Base-by-base conservation (phyloP, 805 yeast genomes). In the Cephaloascus albidus region DNA sequence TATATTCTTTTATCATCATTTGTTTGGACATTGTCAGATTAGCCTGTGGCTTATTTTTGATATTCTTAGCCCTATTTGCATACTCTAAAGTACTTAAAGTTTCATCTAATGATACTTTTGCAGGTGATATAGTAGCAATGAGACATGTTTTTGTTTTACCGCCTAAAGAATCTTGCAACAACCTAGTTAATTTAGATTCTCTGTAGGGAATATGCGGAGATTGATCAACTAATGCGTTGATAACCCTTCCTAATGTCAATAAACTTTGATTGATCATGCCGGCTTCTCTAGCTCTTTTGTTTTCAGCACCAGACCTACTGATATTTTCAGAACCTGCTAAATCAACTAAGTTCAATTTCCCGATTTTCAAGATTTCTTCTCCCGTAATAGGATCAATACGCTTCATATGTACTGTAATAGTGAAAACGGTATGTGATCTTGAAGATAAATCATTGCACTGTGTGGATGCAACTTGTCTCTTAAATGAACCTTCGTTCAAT, bases 311-410 rank as follows among this genome's bases (percentile, higher is more conserved):
- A 0, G 96, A 85, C 50, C 87, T 68, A 45, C 68, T 74, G 39
- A 90, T 81, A 54, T 89, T 89, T 56, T 90, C 98, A 4, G 95
- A 85, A 1, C 98, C 97, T 0, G 97, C 98, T 46, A 90, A 68
- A 62, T 90, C 97, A 4, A 90, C 97, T 18, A 88, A 63, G 53
- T 88, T 86, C 54, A 86, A 70, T 51, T 85, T 86, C 4, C 87
- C 80, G 33, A 67, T 60, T 45, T 78, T 63, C 43, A 71, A 70
- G 18, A 64, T 48, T 40, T 74, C 79, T 49, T 73, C 75, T 3
- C 70, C 71, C 2, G 73, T 69, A 2, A 64, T 52, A 2, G 72
- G 63, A 37, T 68, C 67, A 20, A 62, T 60, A 44, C 69, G 72
- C 39, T 72, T 76, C 46, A 82, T 67, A 44, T 69, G 72, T 4